Conservation (phyloP, 331 rosid species). For the Phaseolus coccineus region DNA sequence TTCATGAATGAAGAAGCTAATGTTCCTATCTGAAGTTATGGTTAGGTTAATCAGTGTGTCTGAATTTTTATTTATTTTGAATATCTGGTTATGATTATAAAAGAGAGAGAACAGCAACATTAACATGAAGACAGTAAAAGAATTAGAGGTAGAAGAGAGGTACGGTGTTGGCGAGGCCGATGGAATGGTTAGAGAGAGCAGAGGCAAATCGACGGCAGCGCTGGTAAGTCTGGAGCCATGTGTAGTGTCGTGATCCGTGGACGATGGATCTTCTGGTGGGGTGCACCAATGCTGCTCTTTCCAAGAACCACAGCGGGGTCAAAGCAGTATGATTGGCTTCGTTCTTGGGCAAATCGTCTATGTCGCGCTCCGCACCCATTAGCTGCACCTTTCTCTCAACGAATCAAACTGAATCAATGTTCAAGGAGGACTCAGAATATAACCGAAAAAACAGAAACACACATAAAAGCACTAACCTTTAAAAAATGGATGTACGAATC, state of each 20-base stretch:
- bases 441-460: too few relatives aligned
- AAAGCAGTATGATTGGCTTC: constrained; percentile 82
- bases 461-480: too few relatives aligned
- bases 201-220: constrained; percentile 91
- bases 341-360: constrained; percentile 84
- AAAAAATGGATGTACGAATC: too few relatives aligned
- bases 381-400: not conserved
- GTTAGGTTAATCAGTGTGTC: too few relatives aligned
- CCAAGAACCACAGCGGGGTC: constrained; percentile 88
- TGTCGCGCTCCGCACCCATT: constrained; percentile 47
- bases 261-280: constrained; percentile 71
- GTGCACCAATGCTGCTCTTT: constrained; percentile 84
- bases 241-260: constrained; percentile 79
- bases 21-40: too few relatives aligned
- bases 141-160: not conserved
- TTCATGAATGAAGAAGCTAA: too few relatives aligned
- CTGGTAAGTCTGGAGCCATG: constrained; percentile 82
- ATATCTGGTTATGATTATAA: not conserved
- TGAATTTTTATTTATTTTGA: too few relatives aligned
- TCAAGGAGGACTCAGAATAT: too few relatives aligned
- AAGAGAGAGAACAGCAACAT: not conserved
- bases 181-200: constrained; percentile 68
- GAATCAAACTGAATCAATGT: too few relatives aligned
- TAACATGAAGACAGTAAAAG: not conserved
- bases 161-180: constrained; percentile 65